Base-by-base conservation (phyloP, 2,329 filamentous ascomycete genomes). In the Fusarium illudens region DNA sequence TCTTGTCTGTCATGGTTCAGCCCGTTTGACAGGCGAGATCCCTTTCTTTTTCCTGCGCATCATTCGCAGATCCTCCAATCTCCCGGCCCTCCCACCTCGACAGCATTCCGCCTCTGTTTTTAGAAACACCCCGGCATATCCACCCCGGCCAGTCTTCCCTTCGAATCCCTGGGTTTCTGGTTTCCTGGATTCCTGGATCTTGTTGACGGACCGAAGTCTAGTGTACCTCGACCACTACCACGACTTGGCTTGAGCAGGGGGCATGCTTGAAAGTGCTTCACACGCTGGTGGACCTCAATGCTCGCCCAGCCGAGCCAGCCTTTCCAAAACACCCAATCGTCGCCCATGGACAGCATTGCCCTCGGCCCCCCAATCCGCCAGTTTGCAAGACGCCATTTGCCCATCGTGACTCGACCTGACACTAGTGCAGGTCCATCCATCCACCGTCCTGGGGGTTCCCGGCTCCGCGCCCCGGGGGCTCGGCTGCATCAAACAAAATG, bases 351-450 rank as follows among this genome's bases (percentile, higher is more conserved):
- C 48, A 42, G 57, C 56, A 67, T 65, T 59, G 49, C n/a, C 33
- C 62, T 48, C 20, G 53, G 39, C 39, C 48, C 44, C 60, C 58
- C 58, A 60, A 42, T 52, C 57, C 55, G 48, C 58, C 68, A 69
- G 62, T 39, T 62, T 67, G 34, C 56, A 60, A 68, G 52, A 37
- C 57, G 46, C 52, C 49, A 71, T 67, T 67, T 71, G 60, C 54
- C 57, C 58, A 71, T 67, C 53, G 44, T 44, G 49, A 62, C 54
- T 60, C 62, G 61, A 48, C 66, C 66, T 69, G 55, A 64, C 71
- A 70, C 71, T 73, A 71, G 71, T 68, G 71, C 68, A 73, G 68
- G 70, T 73, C 71, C 71, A 70, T 68, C 58, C 61, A 65, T 59
- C 63, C 69, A 73, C 70, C 67, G 62, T 62, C 62, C 51, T 65